Conservation (phyloP, 1,139 yeast species). For the Pichia norvegensis region DNA sequence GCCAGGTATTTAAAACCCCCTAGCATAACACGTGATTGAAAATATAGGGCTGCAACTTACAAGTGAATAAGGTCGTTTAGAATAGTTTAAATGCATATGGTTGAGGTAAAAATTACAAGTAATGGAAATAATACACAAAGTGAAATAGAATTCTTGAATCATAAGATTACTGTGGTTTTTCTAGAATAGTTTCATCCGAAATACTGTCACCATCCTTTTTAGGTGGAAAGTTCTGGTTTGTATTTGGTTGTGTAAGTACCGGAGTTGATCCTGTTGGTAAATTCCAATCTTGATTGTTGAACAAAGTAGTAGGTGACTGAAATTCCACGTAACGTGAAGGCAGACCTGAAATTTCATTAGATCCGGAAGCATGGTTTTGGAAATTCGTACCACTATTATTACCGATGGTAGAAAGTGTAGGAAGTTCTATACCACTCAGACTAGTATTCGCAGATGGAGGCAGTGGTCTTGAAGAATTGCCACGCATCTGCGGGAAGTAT, state of each 20-base stretch:
- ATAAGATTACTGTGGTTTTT: neutral
- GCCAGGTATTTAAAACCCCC: too few relatives aligned
- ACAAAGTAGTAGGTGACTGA: conserved; percentile 29
- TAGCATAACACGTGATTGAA: too few relatives aligned
- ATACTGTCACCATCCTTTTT: neutral
- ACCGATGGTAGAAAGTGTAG: neutral
- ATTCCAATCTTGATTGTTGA: conserved; percentile 27
- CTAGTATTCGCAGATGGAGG: conserved; percentile 3
- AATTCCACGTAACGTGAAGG: conserved; percentile 42
- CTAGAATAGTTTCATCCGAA: neutral
- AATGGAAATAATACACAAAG: neutral
- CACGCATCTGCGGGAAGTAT: conserved; percentile 9
- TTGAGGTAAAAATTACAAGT: too few relatives aligned
- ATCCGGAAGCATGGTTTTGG: conserved; percentile 16
- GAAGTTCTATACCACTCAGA: neutral
- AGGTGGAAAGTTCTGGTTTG: neutral
- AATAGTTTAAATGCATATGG: too few relatives aligned
- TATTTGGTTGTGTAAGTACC: conserved; percentile 15
- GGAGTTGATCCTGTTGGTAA: conserved; percentile 28
- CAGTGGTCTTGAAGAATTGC: conserved; percentile 1
- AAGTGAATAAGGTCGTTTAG: too few relatives aligned
- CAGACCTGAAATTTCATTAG: conserved; percentile 36
- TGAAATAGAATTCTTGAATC: too few relatives aligned
- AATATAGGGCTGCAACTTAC: too few relatives aligned
- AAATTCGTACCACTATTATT: neutral